A percentile compares a stretch with the other conserved stretches of the same genome.
phyloP scores from a whole-genome alignment of 257 asterid genomes.

The Striga asiatica region DNA sequence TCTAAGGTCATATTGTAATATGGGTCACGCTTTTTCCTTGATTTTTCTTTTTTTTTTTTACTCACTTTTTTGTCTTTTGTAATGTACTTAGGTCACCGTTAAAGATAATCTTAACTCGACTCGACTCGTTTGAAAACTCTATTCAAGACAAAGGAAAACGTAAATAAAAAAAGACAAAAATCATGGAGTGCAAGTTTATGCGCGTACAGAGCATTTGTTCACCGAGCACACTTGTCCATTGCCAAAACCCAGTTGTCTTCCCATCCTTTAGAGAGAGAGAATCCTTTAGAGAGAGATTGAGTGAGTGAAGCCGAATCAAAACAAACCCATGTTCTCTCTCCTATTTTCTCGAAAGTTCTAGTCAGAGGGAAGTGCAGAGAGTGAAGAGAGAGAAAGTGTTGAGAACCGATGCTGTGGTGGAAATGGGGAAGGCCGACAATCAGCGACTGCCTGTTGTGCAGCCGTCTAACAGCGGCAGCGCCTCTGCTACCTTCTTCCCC shows the following conservation, averaged over 20 bases:
- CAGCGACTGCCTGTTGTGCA: constrained; percentile 56
- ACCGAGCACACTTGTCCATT: constrained; percentile 24
- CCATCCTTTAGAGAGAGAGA: constrained; percentile 22
- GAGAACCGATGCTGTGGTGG: constrained; percentile 66
- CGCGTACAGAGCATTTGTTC: constrained; percentile 16
- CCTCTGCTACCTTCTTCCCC: constrained; percentile 41
- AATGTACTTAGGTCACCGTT: no score
- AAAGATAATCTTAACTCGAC: no score
- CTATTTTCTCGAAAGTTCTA: constrained; percentile 8
- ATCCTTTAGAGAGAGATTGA: constrained; percentile 5
- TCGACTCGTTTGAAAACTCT: no score
- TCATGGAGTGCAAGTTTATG: constrained; percentile 19
- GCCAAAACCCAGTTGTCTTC: constrained; percentile 27
- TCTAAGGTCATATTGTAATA: no score
- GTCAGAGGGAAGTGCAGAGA: constrained; percentile 11
- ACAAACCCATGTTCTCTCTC: constrained; percentile 4
- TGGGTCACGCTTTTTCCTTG: no score
- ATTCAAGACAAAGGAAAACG: no score
- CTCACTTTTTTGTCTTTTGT: no score
- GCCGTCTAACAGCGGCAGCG: constrained; percentile 23
- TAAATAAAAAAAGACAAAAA: background rate
- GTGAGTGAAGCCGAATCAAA: constrained; percentile 7
- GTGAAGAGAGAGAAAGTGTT: constrained; percentile 8
- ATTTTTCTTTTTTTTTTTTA: no score
- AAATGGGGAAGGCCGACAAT: constrained; percentile 59